Percentiles rank a stretch among this genome's conserved stretches.
phyloP scores from a whole-genome alignment of 83 land plant genomes.

The Picea abies region DNA sequence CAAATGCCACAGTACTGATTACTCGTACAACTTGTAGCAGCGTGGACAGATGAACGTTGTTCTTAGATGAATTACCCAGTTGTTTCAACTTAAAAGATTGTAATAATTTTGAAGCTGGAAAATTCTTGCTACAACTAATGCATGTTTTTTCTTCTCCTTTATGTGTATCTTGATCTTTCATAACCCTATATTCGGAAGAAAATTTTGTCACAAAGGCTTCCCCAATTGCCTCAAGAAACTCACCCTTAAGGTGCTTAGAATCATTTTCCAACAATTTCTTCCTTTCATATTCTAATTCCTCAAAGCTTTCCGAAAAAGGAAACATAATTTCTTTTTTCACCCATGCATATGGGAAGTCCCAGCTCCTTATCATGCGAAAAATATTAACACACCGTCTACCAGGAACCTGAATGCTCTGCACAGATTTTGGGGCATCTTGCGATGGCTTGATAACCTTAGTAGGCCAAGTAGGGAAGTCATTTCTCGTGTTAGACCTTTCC shows the following conservation, averaged over 20 bases:
- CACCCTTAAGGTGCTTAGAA: constrained; percentile 39
- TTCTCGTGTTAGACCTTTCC: background rate
- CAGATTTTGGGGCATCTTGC: background rate
- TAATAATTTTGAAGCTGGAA: too few species aligned
- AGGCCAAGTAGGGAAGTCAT: background rate
- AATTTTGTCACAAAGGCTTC: constrained; percentile 61
- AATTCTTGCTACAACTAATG: background rate
- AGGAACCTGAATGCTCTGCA: background rate
- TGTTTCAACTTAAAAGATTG: background rate
- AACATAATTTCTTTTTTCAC: constrained; percentile 45
- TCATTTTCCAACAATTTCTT: background rate
- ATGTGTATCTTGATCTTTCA: background rate
- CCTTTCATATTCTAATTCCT: constrained; percentile 7
- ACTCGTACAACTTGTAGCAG: background rate
- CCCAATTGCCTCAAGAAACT: constrained; percentile 59
- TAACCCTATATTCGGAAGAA: constrained; percentile 28
- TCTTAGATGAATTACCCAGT: background rate
- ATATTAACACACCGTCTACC: constrained; percentile 35
- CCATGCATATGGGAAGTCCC: constrained; percentile 44
- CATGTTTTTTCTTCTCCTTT: background rate
- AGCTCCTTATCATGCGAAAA: constrained; percentile 24
- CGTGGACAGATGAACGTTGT: background rate
- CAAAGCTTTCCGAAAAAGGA: constrained; percentile 33
- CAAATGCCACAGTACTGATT: background rate
- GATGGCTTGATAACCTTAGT: background rate